Evolutionary conservation across 169 alveolate species (phyloP).

Genomic region (Besnoitia besnoiti): DNA sequence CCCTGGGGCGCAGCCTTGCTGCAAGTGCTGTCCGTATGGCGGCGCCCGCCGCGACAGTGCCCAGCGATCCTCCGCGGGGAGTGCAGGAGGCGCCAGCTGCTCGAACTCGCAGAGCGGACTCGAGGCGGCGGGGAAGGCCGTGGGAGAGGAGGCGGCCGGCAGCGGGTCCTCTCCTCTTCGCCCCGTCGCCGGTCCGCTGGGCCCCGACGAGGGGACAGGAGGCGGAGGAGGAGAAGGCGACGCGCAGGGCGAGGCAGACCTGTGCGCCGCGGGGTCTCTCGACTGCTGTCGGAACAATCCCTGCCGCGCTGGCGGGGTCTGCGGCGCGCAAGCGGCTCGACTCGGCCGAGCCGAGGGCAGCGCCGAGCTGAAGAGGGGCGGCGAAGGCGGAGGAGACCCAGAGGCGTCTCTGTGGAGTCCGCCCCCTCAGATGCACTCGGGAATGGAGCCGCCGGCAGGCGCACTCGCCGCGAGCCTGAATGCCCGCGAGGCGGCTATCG

Average conservation of each 20-base stretch:
- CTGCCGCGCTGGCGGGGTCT: neutral
- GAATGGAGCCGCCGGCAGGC: neutral
- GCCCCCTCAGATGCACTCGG: neutral
- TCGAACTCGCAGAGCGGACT: neutral
- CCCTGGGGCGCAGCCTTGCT: neutral
- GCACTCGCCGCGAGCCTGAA: neutral
- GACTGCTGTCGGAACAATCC: neutral
- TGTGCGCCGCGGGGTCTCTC: neutral
- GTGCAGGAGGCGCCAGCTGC: neutral
- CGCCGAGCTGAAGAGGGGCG: conserved; percentile 1
- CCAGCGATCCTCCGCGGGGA: neutral
- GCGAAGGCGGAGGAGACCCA: neutral
- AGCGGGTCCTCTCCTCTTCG: too few species aligned
- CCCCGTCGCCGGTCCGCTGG: neutral
- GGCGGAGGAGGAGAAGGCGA: too few species aligned
- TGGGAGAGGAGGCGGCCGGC: too few species aligned
- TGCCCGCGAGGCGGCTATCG: conserved; percentile 51
- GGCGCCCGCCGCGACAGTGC: conserved; percentile 2
- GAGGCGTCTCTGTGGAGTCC: neutral
- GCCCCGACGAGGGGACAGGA: neutral
- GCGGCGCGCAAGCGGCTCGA: neutral
- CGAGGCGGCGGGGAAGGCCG: neutral
- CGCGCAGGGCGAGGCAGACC: neutral
- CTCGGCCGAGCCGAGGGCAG: neutral
- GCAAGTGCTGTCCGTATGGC: conserved; percentile 11